Evolutionary conservation across 306 rosid genomes (phyloP), one percentile per base, ranked within the genome.

Genomic region (Cucumis cinereus): DNA sequence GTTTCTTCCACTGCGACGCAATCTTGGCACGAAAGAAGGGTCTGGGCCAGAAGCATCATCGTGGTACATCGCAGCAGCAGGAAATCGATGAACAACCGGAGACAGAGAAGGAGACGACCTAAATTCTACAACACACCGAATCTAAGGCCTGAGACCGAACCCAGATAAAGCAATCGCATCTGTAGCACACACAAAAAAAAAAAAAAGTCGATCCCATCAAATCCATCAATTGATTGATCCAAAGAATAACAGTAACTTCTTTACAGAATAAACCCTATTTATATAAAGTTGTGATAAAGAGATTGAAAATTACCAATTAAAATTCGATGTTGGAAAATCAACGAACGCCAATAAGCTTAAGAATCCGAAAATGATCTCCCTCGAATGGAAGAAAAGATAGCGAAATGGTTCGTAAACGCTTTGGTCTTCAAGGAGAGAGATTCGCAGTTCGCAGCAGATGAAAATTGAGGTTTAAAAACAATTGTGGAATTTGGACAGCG

Each of bases 131-230:
- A 26, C 79, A 74, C 22, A 81, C 33, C 19, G 81, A 24, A 8
- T 86, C 87, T 72, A 86, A 82, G 10, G 79, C 59, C 49, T 75
- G 72, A 35, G 77, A 76, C 63, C 87, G 84, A 81, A 82, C 85
- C 79, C 81, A 50, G 69, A 86, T 80, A 79, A 79, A 69, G 11
- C 80, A 88, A 56, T 78, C 82, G 83, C 92, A 90, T 64, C 90
- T 69, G 82, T 88, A 85, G 76, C 90, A 88, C 92, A 90, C 3
- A 28, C 30, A 28, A 0, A 28, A 28, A 30, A 2, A 30, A 30
- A 30, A 85, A 73, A 73, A 90, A 1, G 90, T 83, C 38, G 91
- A 79, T 74, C 80, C 83, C 13, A 77, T 23, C 6, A 88, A 79
- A 20, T 87, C 87, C 90, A 90, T 88, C 47, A 70, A 22, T 68